phyloP scores from a whole-genome alignment of 345 rosid genomes.

The Hypericum perforatum region DNA sequence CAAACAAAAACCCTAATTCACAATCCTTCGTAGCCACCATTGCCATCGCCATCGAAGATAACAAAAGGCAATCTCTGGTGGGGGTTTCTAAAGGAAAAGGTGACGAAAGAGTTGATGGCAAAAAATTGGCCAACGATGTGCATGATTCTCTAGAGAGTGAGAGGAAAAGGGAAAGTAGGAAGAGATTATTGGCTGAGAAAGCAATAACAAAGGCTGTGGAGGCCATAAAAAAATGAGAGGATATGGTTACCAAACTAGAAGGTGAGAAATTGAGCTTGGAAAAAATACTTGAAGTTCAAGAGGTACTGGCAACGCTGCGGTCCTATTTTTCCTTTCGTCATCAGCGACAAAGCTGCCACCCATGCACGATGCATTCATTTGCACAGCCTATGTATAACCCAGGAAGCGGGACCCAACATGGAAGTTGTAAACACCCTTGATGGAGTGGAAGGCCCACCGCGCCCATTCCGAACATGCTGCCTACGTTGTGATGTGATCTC shows the following conservation, averaged over 20 bases:
- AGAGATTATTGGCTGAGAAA: slow-evolving; percentile 64
- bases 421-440: too few relatives aligned
- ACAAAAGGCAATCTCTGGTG: slow-evolving; percentile 19
- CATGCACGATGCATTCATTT: too few relatives aligned
- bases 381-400: too few relatives aligned
- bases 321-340: too few relatives aligned
- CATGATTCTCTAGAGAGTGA: slow-evolving; percentile 55
- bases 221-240: slow-evolving; percentile 72
- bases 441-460: too few relatives aligned
- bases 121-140: slow-evolving; percentile 27
- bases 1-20: too few relatives aligned
- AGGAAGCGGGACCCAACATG: too few relatives aligned
- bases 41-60: too few relatives aligned
- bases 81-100: slow-evolving; percentile 17
- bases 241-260: slow-evolving; percentile 76
- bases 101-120: slow-evolving; percentile 23
- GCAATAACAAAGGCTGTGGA: slow-evolving; percentile 67
- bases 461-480: too few relatives aligned
- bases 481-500: too few relatives aligned
- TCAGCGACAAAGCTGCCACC: too few relatives aligned
- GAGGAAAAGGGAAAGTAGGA: slow-evolving; percentile 65
- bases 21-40: too few relatives aligned
- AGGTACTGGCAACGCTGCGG: slow-evolving; percentile 66
- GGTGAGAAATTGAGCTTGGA: slow-evolving; percentile 94
- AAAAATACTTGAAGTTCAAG: slow-evolving; percentile 83